Base-by-base conservation (phyloP, 2,329 filamentous ascomycete species). In the Aspergillus flavus region DNA sequence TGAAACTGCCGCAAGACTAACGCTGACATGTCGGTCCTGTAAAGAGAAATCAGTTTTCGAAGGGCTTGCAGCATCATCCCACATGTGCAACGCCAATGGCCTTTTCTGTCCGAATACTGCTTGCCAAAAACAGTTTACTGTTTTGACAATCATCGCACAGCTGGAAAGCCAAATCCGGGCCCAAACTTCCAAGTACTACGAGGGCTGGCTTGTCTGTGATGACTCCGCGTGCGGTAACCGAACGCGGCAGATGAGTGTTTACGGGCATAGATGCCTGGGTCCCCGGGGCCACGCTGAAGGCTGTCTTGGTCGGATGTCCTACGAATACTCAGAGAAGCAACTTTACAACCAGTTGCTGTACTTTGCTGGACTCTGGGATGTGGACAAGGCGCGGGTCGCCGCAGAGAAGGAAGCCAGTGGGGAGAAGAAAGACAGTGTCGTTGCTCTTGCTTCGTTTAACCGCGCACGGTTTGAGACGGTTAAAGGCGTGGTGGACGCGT, bases 321-420 rank as follows among this genome's bases (percentile, higher is more conserved):
- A 94, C 76, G 93, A 96, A 80, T 90, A 92, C 73, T 85, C 86
- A 0, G 95, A 98, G 81, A 94, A 95, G 80, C 90, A 91, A 72
- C 85, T 98, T 63, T 98, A 97, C 81, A 98, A 96, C 77, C 95
- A 99, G 80, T 84, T 99, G 46, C 81, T 98, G 60, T 99, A 97
- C 81, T 91, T 94, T 75, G 86, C 91, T 34, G 86, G 86, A 56
- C 80, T 98, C 61, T 99, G 93, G 83, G 94, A 99, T 78, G 91
- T 96, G 3, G 94, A 98, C 66, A 93, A 92, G 79, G 91, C 91
- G 16, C 87, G 87, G 67, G 73, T 71, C 53, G 82, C 79, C n/a
- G 80, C 80, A 9, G 81, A 81, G 28, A 86, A 83, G 55, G 80
- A 83, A 56, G 71, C 83, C 23, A 76, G 78, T 63, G 80, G 76